Evolutionary conservation across 23 red algal genomes (phyloP).

Genomic region (Chondrus crispus): DNA sequence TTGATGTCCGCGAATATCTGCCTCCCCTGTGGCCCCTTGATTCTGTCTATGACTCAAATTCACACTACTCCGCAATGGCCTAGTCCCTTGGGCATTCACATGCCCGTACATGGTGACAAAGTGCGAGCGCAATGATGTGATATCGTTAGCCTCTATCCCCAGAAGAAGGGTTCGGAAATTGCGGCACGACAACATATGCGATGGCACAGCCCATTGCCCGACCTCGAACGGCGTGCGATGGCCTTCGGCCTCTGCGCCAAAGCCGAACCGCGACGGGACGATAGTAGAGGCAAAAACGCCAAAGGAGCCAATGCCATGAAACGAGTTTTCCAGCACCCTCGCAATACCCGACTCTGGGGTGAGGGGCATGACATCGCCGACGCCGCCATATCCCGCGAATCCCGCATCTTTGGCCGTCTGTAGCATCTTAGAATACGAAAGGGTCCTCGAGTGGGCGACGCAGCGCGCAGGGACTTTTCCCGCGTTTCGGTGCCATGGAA

Average conservation of each 20-base stretch:
- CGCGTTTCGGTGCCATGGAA: slow-evolving; percentile 15
- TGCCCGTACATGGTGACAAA: not conserved
- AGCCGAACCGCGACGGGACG: not conserved
- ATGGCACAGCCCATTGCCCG: not conserved
- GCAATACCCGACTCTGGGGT: not conserved
- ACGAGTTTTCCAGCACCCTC: not conserved
- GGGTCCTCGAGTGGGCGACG: not conserved
- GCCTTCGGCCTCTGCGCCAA: not conserved
- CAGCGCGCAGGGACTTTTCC: not conserved
- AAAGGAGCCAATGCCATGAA: slow-evolving; percentile 39
- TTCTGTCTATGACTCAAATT: not conserved
- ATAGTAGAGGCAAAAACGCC: slow-evolving; percentile 25
- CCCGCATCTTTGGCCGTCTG: not conserved
- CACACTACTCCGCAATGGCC: not conserved
- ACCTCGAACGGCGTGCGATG: not conserved
- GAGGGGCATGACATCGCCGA: not conserved
- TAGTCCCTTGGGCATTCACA: not conserved
- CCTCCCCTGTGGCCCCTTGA: not conserved
- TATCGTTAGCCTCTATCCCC: not conserved
- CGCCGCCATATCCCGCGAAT: not conserved
- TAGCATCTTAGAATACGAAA: slow-evolving; percentile 38
- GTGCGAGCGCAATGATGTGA: not conserved
- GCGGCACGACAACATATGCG: not conserved
- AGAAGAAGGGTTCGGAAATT: not conserved
- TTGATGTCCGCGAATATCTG: not conserved